A percentile compares a stretch with the other conserved stretches of the same genome.
Conservation (phyloP, 1,139 yeast genomes). For the Komagataea norvegica region DNA sequence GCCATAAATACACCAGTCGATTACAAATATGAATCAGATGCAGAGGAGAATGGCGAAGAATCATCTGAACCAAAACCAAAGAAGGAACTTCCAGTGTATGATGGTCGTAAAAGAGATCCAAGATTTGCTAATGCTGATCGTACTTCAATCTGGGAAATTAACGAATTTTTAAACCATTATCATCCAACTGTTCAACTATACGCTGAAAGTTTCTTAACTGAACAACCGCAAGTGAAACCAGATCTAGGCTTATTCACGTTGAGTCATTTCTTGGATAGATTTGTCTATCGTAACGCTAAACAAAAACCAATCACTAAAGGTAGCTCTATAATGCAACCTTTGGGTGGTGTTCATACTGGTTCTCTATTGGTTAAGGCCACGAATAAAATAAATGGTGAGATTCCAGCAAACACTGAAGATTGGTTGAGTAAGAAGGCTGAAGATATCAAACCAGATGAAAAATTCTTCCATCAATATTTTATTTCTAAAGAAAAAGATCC, state of each 20-base stretch:
- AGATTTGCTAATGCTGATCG: constrained; percentile 74
- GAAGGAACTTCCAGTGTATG: constrained; percentile 44
- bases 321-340: constrained; percentile 94
- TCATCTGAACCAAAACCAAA: constrained; percentile 6
- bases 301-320: constrained; percentile 71
- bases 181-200: constrained; percentile 90
- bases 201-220: constrained; percentile 57
- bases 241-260: constrained; percentile 86
- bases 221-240: constrained; percentile 54
- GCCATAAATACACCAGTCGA: constrained; percentile 40
- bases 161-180: constrained; percentile 69
- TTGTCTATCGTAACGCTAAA: constrained; percentile 91
- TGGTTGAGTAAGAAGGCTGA: constrained; percentile 68
- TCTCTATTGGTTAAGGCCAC: constrained; percentile 68
- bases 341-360: constrained; percentile 81
- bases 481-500: constrained; percentile 49
- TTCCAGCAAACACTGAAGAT: constrained; percentile 77
- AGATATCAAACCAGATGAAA: constrained; percentile 81
- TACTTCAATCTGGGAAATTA: constrained; percentile 83
- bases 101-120: constrained; percentile 89
- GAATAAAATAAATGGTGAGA: constrained; percentile 36
- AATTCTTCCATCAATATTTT: constrained; percentile 87
- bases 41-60: constrained; percentile 23
- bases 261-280: constrained; percentile 88
- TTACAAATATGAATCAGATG: constrained; percentile 31